Base-by-base conservation (phyloP, 768 basidiomycete species). In the Hypsizygus marmoreus region DNA sequence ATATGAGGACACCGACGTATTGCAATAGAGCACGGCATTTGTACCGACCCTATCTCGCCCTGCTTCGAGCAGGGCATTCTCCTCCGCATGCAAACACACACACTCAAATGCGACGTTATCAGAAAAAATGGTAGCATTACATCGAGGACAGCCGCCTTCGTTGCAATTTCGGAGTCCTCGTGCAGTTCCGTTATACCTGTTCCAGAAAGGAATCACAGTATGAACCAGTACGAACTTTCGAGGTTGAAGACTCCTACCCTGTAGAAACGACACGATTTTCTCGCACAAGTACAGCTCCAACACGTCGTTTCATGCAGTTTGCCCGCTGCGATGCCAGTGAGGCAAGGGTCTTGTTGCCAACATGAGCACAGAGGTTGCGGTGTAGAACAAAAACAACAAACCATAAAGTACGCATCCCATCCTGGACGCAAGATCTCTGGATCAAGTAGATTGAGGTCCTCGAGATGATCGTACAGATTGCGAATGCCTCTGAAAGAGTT, bases 401-500 rank as follows among this genome's bases (percentile, higher is more conserved):
- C 92, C 95, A 98, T 98, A 65, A 98, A 98, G 66, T 98, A 98
- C 0, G 85, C 82, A 62, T 98, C 95, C 95, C 95, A 98, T 12
- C 79, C 77, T 2, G 95, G 95, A 36, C 95, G 75, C 22, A 97
- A 66, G 44, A 91, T 81, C 56, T 89, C 84, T 2, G 77, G 67
- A 59, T 94, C 77, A 25, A 84, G 59, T 6, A 97, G 64, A 60
- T 95, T 73, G 30, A 95, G 55, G 2, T 68, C 60, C 48, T 88
- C 84, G 8, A 98, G 69, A 58, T 95, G 72, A 10, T 59, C 52
- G 55, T 84, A 69, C 0, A 97, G 68, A 4, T 70, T 70, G n/a
- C 68, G 48, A 12, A 86, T 46, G 23, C 73, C 69, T 20, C 64
- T 56, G 55, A 86, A 91, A n/a, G 77, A 61, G 58, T 93, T 93